Evolutionary conservation across 441 rosid species (phyloP).

Genomic region (Geranium incanum): DNA sequence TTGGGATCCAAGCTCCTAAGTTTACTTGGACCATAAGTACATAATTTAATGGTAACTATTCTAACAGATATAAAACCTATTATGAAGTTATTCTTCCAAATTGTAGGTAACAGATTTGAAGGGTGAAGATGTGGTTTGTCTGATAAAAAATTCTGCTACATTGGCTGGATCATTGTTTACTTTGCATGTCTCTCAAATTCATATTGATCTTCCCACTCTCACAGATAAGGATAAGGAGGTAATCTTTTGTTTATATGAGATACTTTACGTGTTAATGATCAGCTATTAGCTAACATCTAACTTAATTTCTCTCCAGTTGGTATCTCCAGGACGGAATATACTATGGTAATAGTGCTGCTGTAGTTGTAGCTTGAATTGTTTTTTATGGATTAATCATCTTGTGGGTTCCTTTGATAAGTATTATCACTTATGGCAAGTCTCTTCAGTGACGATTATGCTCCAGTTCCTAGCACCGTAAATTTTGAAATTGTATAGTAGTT

Average conservation of each 20-base stretch:
- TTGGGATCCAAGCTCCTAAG: too few species aligned
- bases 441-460: neutral
- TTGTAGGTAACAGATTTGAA: constrained; percentile 40
- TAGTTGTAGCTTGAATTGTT: too few species aligned
- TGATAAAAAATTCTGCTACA: constrained; percentile 48
- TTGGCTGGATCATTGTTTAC: constrained; percentile 46
- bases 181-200: constrained; percentile 57
- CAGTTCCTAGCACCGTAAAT: neutral
- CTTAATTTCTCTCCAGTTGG: neutral
- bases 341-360: too few species aligned
- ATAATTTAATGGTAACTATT: too few species aligned
- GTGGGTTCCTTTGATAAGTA: too few species aligned
- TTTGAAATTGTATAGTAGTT: neutral
- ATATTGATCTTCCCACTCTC: constrained; percentile 46
- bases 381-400: too few species aligned
- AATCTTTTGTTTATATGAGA: constrained; percentile 5
- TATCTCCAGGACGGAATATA: too few species aligned
- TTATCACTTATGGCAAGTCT: too few species aligned
- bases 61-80: neutral
- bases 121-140: constrained; percentile 55
- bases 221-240: constrained; percentile 54
- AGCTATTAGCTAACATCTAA: neutral
- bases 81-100: constrained; percentile 12
- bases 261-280: neutral
- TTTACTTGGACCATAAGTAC: too few species aligned